Evolutionary conservation across 495 filamentous ascomycete species (phyloP).

Genomic region (Neurospora sp.): DNA sequence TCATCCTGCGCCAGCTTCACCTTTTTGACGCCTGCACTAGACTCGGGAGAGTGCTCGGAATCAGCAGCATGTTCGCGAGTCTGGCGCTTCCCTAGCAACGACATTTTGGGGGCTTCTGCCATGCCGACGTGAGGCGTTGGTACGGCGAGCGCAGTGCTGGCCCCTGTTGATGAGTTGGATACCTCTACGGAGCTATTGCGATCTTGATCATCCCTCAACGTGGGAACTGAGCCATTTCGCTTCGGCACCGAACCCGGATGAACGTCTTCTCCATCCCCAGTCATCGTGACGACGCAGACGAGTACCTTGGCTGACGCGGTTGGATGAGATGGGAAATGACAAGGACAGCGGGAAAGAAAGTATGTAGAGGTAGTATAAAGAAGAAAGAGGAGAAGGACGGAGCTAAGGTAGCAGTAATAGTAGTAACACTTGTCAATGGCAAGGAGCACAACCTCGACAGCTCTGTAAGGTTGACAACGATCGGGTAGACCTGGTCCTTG

Average conservation of each 20-base stretch:
- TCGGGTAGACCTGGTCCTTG: constrained; percentile 1
- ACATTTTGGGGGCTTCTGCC: constrained; percentile 4
- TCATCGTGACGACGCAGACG: not conserved
- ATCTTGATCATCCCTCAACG: not conserved
- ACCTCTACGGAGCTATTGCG: not conserved
- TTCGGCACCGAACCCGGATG: not conserved
- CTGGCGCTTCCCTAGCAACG: constrained; percentile 27
- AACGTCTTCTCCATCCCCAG: not conserved
- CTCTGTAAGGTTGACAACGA: not conserved
- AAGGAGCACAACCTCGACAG: constrained; percentile 8
- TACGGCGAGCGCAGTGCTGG: not conserved
- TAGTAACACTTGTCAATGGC: constrained; percentile 21
- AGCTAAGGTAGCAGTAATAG: not conserved
- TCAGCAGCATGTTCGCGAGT: constrained; percentile 5
- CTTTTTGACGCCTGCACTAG: constrained; percentile 20
- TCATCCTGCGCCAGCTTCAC: constrained; percentile 24
- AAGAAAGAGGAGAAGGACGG: constrained; percentile 1
- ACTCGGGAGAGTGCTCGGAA: not conserved
- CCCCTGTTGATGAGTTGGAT: not conserved
- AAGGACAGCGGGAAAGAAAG: not conserved
- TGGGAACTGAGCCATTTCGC: not conserved
- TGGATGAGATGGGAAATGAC: not conserved
- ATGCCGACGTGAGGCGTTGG: constrained; percentile 4
- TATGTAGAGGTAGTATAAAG: not conserved
- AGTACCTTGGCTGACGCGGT: not conserved